Percentiles rank a stretch among this genome's conserved stretches.
These are phyloP conservation scores for Dioscorea cayenensis DNA, from an alignment of 116 monocot genomes.

Conservation along the genomic window DNA sequence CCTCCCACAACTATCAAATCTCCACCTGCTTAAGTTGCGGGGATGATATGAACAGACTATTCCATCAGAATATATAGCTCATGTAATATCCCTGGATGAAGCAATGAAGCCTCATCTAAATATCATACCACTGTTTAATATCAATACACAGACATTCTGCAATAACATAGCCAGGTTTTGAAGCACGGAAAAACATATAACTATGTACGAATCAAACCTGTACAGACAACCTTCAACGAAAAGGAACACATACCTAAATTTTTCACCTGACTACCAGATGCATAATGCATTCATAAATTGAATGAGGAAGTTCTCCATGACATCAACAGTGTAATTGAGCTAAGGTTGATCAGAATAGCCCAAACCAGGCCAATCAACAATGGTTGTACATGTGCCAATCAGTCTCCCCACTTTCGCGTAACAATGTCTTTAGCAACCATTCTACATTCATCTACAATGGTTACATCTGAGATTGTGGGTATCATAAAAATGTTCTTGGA, in stretches of 20 bases:
- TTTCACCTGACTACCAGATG: slow-evolving; percentile 50
- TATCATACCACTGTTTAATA: no score
- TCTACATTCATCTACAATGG: slow-evolving; percentile 93
- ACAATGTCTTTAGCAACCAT: slow-evolving; percentile 70
- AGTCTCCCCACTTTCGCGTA: slow-evolving; percentile 30
- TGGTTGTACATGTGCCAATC: slow-evolving; percentile 50
- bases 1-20: slow-evolving; percentile 67
- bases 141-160: no score
- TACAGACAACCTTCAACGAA: background rate
- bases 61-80: background rate
- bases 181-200: no score
- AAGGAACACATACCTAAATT: slow-evolving; percentile 38
- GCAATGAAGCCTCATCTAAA: no score
- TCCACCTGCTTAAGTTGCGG: slow-evolving; percentile 13
- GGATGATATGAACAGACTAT: background rate
- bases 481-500: slow-evolving; percentile 75
- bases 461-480: slow-evolving; percentile 97
- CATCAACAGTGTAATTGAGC: slow-evolving; percentile 78
- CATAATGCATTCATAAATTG: slow-evolving; percentile 36
- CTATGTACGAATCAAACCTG: no score
- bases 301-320: slow-evolving; percentile 83
- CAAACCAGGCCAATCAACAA: slow-evolving; percentile 96
- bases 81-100: background rate
- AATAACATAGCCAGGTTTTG: no score
- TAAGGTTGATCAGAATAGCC: slow-evolving; percentile 84